phyloP scores from a whole-genome alignment of 2,329 filamentous ascomycete genomes.

The Monosporascus ibericus region DNA sequence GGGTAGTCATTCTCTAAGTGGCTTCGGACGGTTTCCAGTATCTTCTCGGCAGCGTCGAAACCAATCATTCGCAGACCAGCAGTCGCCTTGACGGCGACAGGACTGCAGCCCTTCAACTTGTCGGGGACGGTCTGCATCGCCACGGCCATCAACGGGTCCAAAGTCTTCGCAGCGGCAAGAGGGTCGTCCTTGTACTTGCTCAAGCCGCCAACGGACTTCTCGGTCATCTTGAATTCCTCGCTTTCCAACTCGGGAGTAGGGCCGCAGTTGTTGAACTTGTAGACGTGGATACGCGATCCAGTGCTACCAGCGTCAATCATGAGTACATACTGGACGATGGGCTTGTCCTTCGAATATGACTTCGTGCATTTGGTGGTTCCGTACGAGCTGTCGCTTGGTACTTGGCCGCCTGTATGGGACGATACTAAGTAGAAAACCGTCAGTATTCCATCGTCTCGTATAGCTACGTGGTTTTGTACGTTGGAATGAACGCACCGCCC shows the following conservation, averaged over 20 bases:
- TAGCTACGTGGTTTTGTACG: not conserved
- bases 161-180: slow-evolving; percentile 78
- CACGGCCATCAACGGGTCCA: slow-evolving; percentile 81
- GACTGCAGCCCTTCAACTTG: slow-evolving; percentile 83
- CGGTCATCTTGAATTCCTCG: slow-evolving; percentile 91
- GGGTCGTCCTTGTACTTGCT: slow-evolving; percentile 85
- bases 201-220: slow-evolving; percentile 75
- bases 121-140: slow-evolving; percentile 82
- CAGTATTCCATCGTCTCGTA: slow-evolving; percentile 6
- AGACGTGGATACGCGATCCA: slow-evolving; percentile 95
- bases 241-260: slow-evolving; percentile 88
- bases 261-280: slow-evolving; percentile 98
- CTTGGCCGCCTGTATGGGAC: slow-evolving; percentile 38
- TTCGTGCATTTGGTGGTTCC: slow-evolving; percentile 72
- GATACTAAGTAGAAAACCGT: slow-evolving; percentile 15
- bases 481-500: slow-evolving; percentile 30
- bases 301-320: slow-evolving; percentile 99
- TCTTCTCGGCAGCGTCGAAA: slow-evolving; percentile 70
- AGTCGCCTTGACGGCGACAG: slow-evolving; percentile 95
- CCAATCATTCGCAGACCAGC: slow-evolving; percentile 88
- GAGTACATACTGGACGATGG: slow-evolving; percentile 91
- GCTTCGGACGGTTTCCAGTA: slow-evolving; percentile 75
- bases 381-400: slow-evolving; percentile 54
- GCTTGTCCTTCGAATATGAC: slow-evolving; percentile 81
- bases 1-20: slow-evolving; percentile 86